Conservation (phyloP, 805 yeast genomes). For the Saccharomycopsis guyanensis region DNA sequence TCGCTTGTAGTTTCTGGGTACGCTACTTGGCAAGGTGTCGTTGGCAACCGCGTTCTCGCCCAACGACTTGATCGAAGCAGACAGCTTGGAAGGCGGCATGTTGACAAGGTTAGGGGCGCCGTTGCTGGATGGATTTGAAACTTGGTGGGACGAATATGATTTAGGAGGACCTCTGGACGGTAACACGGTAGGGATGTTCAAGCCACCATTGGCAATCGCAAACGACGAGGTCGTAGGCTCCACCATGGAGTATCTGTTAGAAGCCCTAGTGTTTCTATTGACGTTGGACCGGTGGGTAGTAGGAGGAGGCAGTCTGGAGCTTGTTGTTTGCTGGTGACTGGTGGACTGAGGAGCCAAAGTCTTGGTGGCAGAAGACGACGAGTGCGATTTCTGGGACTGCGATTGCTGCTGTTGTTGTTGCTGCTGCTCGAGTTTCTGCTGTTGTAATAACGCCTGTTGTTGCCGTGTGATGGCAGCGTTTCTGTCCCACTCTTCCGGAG, state of each 20-base stretch:
- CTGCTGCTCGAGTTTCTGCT: neutral
- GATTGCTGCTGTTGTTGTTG: constrained; percentile 1
- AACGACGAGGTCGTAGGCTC: constrained; percentile 19
- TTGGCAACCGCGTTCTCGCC: constrained; percentile 13
- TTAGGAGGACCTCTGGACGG: neutral
- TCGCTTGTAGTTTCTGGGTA: constrained; percentile 37
- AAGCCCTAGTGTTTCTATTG: neutral
- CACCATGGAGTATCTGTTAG: constrained; percentile 19
- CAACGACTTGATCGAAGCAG: constrained; percentile 13
- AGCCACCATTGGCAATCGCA: constrained; percentile 8
- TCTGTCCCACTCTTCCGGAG: constrained; percentile 88
- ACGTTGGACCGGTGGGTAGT: neutral
- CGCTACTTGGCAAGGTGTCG: neutral
- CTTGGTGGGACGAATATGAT: constrained; percentile 14
- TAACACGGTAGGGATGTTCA: constrained; percentile 4
- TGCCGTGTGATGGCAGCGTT: constrained; percentile 22
- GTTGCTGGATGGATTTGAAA: constrained; percentile 1
- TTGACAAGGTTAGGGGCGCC: neutral
- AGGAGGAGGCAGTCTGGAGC: neutral
- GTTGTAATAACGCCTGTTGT: neutral
- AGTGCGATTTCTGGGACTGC: neutral
- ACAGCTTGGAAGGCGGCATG: constrained; percentile 14
- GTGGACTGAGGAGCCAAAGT: neutral
- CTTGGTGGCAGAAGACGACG: neutral
- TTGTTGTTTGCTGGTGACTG: neutral